Evolutionary conservation across 1,284 basidiomycete genomes (phyloP).

Genomic region (Mycena sp.): DNA sequence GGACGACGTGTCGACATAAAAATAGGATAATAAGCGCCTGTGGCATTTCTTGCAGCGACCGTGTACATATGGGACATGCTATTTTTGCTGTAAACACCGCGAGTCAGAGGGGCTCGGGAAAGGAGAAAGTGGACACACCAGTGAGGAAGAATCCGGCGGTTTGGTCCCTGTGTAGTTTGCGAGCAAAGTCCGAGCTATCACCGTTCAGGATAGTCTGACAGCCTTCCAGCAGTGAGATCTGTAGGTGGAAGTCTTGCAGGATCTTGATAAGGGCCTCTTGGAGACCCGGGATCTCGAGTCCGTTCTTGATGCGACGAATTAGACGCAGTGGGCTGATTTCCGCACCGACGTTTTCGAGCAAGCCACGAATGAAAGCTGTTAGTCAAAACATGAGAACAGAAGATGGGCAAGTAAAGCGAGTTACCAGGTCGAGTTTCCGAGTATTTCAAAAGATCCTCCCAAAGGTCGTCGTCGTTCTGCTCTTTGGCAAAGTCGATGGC

Average conservation of each 20-base stretch:
- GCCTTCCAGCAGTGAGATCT: conserved; percentile 90
- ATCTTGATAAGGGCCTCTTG: conserved; percentile 97
- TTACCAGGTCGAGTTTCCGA: conserved; percentile 91
- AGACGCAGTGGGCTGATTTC: conserved; percentile 96
- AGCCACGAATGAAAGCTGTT: conserved; percentile 90
- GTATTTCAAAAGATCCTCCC: conserved; percentile 96
- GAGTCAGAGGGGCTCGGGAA: neutral
- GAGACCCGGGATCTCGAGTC: conserved; percentile 94
- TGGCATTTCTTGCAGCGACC: conserved; percentile 66
- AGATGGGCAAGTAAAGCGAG: neutral
- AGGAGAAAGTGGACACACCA: conserved; percentile 54
- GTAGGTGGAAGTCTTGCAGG: conserved; percentile 93
- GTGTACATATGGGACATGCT: conserved; percentile 72
- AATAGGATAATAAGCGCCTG: conserved; percentile 77
- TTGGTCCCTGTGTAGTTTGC: conserved; percentile 77
- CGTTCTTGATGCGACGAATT: conserved; percentile 94
- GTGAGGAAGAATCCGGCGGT: conserved; percentile 80
- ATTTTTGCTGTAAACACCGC: conserved; percentile 56
- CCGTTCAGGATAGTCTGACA: conserved; percentile 88
- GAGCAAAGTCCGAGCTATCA: conserved; percentile 81
- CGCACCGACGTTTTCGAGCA: conserved; percentile 95
- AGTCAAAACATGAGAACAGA: neutral
- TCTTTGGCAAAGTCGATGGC: conserved; percentile 99
- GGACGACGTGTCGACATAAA: conserved; percentile 88
- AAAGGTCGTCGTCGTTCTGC: conserved; percentile 96